Evolutionary conservation across 2,329 filamentous ascomycete genomes (phyloP), one percentile per base, ranked within the genome.

Genomic region (Hortaea werneckii): DNA sequence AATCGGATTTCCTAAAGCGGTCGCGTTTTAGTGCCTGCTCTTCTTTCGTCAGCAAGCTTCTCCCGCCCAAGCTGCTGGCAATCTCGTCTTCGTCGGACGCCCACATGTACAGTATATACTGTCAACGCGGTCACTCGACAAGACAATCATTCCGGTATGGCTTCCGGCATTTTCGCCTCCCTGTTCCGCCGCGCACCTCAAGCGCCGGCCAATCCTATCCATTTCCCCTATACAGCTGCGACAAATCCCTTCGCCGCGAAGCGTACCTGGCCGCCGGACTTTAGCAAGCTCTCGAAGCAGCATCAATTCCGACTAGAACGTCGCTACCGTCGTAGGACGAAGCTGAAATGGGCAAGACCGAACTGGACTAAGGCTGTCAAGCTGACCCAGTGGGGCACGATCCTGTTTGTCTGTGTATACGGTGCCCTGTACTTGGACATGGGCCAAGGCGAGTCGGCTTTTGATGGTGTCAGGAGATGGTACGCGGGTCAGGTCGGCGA

Each of bases 251-350:
- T 78, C 67, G 77, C 71, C 58, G 77, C 80, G 41, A 82, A 85
- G 66, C 85, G 83, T 61, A 70, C 78, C 53, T 90, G 85, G 85
- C 85, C 85, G 47, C 85, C 85, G 9, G 80, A 88, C 65, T 85
- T 90, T 65, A 68, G 73, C 51, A 76, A 78, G 60, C 75, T 90
- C 48, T 79, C 79, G 34, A 68, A 74, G 41, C 83, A 84, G 64
- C 79, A 88, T 59, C 82, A 89, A 65, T 83, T 89, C 61, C 76
- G 80, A 38, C 82, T 87, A 56, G 85, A 90, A 70, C 80, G 84
- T 63, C 82, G 83, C 60, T 89, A 83, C 67, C 84, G 87, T 67
- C 75, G 85, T 43, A 75, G 85, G 45, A 66, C 83, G 27, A 73
- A 74, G 47, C 65, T 85, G 54, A 77, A 79, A 56, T 77, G 75